Conservation (phyloP, 139 green algal species). For the Chlamydomonas schloesseri region DNA sequence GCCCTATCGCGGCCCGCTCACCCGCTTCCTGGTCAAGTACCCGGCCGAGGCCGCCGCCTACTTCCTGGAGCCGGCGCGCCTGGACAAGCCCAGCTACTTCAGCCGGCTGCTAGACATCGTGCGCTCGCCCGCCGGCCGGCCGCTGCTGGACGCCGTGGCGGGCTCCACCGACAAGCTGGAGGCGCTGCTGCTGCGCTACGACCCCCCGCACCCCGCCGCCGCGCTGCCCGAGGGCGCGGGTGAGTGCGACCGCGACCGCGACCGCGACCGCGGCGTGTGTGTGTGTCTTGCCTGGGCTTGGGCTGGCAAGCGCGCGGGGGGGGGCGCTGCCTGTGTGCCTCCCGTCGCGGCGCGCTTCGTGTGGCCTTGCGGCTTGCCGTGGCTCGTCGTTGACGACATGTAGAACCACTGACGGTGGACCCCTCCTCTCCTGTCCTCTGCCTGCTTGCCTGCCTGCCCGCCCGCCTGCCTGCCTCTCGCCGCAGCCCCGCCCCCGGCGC, state of each 20-base stretch:
- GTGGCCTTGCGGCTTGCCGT: too few species aligned
- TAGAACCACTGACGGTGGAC: background rate
- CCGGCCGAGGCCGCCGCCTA: constrained; percentile 75
- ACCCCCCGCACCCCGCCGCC: constrained; percentile 19
- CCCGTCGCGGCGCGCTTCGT: too few species aligned
- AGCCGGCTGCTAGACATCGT: constrained; percentile 89
- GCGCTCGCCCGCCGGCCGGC: constrained; percentile 61
- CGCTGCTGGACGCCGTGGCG: constrained; percentile 84
- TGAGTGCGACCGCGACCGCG: background rate
- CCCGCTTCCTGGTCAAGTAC: constrained; percentile 89
- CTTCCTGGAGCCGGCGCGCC: constrained; percentile 76
- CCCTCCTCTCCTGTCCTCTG: background rate
- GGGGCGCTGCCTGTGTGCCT: too few species aligned
- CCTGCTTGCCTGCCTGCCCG: too few species aligned
- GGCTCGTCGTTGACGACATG: too few species aligned
- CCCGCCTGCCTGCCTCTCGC: too few species aligned
- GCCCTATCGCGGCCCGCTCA: constrained; percentile 88
- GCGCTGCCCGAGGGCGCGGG: constrained; percentile 23
- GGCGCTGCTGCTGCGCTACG: constrained; percentile 16
- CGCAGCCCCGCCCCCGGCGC: constrained; percentile 7
- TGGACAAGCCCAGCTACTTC: constrained; percentile 82
- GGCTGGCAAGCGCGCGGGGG: too few species aligned
- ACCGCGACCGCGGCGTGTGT: too few species aligned
- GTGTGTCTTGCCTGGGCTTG: too few species aligned
- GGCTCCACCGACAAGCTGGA: constrained; percentile 51